Percentiles rank a stretch among this genome's conserved stretches.
These are phyloP conservation scores for Eruca vesicaria DNA, from an alignment of 441 rosid species.

Conservation along the genomic window DNA sequence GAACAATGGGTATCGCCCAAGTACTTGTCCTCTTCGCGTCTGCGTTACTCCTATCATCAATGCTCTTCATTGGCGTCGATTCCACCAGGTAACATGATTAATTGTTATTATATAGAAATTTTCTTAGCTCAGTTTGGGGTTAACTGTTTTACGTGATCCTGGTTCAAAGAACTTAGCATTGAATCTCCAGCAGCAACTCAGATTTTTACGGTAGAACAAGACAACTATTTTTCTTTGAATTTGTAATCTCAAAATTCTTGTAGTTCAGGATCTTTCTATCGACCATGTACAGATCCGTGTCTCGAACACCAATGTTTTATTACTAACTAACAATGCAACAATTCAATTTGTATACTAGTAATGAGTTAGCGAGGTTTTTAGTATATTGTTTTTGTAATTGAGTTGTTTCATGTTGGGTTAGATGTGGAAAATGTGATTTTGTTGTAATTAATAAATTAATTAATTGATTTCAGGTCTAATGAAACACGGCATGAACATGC, in stretches of 20 bases:
- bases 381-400: background rate
- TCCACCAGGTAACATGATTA: conserved; percentile 26
- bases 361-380: background rate
- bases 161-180: background rate
- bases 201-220: background rate
- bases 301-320: background rate
- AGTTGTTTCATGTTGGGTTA: background rate
- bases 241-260: background rate
- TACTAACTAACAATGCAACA: background rate
- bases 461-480: conserved; percentile 8
- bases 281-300: background rate
- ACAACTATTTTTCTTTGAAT: background rate
- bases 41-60: conserved; percentile 21
- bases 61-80: conserved; percentile 23
- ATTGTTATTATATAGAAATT: background rate
- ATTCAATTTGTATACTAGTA: background rate
- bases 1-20: conserved; percentile 27
- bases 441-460: background rate
- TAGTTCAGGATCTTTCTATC: background rate
- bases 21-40: conserved; percentile 22
- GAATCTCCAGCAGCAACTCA: background rate
- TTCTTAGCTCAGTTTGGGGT: background rate
- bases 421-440: background rate
- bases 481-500: conserved; percentile 44
- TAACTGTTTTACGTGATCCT: conserved; percentile 16